A percentile compares a stretch with the other conserved stretches of the same genome.
Conservation (phyloP, 352 stramenopile genomes). For the Phytophthora sp. region DNA sequence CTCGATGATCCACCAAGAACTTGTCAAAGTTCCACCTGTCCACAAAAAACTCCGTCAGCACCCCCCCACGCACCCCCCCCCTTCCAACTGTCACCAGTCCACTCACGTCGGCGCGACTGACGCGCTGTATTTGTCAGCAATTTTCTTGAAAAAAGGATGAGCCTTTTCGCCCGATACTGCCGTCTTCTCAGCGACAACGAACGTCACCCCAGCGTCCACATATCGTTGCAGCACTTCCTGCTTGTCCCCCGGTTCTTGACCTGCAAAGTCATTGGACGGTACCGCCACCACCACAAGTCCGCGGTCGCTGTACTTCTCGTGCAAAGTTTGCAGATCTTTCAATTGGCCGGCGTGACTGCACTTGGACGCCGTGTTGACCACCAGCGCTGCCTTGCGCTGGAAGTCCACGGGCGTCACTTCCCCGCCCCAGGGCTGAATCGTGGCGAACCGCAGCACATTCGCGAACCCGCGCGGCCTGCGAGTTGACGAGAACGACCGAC, state of each 20-base stretch:
- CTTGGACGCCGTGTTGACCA: constrained; percentile 78
- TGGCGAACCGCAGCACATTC: constrained; percentile 49
- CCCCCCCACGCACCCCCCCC: too few species aligned
- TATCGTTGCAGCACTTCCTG: constrained; percentile 59
- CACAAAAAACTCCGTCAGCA: too few species aligned
- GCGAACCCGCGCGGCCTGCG: constrained; percentile 40
- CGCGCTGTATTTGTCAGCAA: constrained; percentile 66
- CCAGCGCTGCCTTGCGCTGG: constrained; percentile 50
- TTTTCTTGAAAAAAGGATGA: constrained; percentile 68
- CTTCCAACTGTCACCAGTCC: too few species aligned
- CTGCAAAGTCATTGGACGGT: constrained; percentile 74
- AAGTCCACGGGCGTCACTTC: constrained; percentile 46
- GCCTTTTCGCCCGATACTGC: constrained; percentile 50
- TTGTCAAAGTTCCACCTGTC: constrained; percentile 91
- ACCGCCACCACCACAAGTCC: constrained; percentile 69
- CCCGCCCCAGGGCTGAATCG: constrained; percentile 36
- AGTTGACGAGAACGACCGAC: constrained; percentile 10
- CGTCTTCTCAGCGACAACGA: constrained; percentile 60
- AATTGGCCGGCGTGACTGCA: constrained; percentile 59
- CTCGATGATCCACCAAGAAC: constrained; percentile 69
- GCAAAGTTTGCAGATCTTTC: constrained; percentile 55
- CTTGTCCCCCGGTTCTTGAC: constrained; percentile 49
- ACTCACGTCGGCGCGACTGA: constrained; percentile 73
- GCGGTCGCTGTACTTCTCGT: constrained; percentile 45
- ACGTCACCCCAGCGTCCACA: constrained; percentile 50